Percentiles rank a stretch among this genome's conserved stretches.
Conservation (phyloP, 2,329 filamentous ascomycete species). For the Eutypa lata region DNA sequence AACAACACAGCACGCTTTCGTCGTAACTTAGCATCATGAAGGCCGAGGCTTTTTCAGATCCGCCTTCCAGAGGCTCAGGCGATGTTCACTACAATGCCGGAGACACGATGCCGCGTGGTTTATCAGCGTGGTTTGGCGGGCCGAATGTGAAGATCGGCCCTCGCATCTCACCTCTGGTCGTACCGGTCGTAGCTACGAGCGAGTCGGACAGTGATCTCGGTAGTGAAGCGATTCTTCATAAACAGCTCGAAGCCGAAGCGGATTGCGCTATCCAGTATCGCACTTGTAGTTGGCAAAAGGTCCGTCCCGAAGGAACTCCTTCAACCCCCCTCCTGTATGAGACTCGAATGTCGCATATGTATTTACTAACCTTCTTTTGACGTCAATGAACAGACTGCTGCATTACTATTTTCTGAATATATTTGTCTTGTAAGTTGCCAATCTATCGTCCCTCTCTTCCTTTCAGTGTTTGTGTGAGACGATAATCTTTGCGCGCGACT, state of each 20-base stretch:
- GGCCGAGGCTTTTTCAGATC: constrained; percentile 17
- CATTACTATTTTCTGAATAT: constrained; percentile 89
- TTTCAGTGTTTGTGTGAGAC: constrained; percentile 27
- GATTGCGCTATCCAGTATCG: constrained; percentile 84
- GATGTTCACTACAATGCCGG: constrained; percentile 54
- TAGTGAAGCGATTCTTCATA: constrained; percentile 47
- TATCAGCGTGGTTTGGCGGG: constrained; percentile 37
- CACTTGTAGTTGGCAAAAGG: constrained; percentile 80
- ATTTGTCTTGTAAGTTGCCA: constrained; percentile 65
- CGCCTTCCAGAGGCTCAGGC: constrained; percentile 11
- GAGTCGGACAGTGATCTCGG: constrained; percentile 43
- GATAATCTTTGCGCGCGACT: no score
- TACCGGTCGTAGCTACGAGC: constrained; percentile 11
- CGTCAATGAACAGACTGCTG: no score
- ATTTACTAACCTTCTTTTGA: no score
- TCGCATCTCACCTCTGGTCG: constrained; percentile 46
- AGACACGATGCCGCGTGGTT: constrained; percentile 33
- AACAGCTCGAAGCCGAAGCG: constrained; percentile 74
- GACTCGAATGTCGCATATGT: no score
- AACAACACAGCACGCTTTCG: background rate
- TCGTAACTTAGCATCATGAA: constrained; percentile 12
- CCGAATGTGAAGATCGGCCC: constrained; percentile 42
- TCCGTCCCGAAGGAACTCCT: no score
- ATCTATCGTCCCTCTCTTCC: background rate
- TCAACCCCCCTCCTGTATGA: no score